Evolutionary conservation across 768 basidiomycete genomes (phyloP).

Genomic region (Russula griseocarnosa): DNA sequence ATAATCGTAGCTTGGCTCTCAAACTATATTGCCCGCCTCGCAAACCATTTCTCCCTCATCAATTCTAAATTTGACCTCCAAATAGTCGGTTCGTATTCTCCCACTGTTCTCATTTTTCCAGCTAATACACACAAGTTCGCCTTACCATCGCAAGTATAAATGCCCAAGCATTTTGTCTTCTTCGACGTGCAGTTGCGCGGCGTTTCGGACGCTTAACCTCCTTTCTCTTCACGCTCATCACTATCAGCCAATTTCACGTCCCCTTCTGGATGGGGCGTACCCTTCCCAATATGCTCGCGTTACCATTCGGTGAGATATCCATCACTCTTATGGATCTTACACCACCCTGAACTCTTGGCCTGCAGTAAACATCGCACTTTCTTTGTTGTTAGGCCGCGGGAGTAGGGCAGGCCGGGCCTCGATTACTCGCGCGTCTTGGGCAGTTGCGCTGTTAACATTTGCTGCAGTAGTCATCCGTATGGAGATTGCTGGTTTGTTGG

Average conservation of each 20-base stretch:
- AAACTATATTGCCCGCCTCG: constrained; percentile 46
- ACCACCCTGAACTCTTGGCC: background rate
- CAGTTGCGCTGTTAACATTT: constrained; percentile 61
- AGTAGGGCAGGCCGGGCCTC: constrained; percentile 38
- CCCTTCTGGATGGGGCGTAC: constrained; percentile 94
- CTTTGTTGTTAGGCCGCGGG: constrained; percentile 44
- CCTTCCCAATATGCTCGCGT: constrained; percentile 90
- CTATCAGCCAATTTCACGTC: constrained; percentile 82
- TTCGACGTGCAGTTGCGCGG: constrained; percentile 57
- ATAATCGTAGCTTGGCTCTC: constrained; percentile 59
- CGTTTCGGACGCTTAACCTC: constrained; percentile 62
- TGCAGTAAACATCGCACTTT: constrained; percentile 57
- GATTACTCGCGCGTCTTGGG: constrained; percentile 38
- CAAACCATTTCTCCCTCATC: constrained; percentile 42
- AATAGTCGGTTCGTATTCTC: constrained; percentile 51
- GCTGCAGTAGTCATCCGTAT: constrained; percentile 71
- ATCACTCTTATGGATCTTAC: background rate
- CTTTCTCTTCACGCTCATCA: constrained; percentile 61
- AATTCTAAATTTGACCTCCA: constrained; percentile 65
- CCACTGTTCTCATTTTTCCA: background rate
- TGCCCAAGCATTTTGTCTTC: constrained; percentile 53
- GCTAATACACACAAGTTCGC: constrained; percentile 50
- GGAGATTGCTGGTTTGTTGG: constrained; percentile 69
- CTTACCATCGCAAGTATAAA: constrained; percentile 66
- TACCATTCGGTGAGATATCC: constrained; percentile 60